These are phyloP conservation scores for Tylopilus balloui DNA, from an alignment of 768 basidiomycete species.

Conservation along the genomic window DNA sequence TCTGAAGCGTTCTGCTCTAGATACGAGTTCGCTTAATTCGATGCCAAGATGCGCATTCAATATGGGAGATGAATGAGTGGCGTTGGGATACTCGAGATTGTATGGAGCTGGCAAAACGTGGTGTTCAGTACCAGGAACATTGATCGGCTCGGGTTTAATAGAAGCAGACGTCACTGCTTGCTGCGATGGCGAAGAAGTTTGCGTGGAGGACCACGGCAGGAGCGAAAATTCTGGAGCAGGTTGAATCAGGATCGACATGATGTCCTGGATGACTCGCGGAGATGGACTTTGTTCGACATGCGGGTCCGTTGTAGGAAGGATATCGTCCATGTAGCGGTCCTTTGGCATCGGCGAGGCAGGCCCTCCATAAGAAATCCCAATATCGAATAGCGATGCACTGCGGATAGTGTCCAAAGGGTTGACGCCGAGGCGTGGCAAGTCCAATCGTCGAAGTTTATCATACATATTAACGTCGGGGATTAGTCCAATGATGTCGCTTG, in stretches of 20 bases:
- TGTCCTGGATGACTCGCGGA: conserved; percentile 29
- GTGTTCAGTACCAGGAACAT: background rate
- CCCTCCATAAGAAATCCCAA: background rate
- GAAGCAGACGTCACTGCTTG: background rate
- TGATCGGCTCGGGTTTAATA: background rate
- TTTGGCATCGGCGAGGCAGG: background rate
- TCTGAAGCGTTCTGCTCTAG: conserved; percentile 52
- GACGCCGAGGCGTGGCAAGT: conserved; percentile 27
- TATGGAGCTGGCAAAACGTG: background rate
- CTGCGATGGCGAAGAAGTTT: background rate
- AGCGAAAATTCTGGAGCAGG: conserved; percentile 14
- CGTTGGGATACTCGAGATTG: background rate
- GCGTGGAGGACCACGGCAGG: conserved; percentile 4
- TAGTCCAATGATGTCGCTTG: conserved; percentile 20
- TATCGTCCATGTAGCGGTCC: background rate
- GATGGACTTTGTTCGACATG: conserved; percentile 19
- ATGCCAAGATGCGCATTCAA: conserved; percentile 64
- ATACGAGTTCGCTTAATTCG: conserved; percentile 47
- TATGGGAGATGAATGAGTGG: conserved; percentile 40
- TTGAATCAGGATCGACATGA: conserved; percentile 28
- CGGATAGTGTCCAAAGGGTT: conserved; percentile 39
- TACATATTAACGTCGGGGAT: conserved; percentile 37
- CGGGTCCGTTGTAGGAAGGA: background rate
- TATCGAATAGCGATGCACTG: background rate
- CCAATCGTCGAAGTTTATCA: conserved; percentile 16